Evolutionary conservation across 2,329 filamentous ascomycete species (phyloP).

Genomic region (Ophiostoma sp.): DNA sequence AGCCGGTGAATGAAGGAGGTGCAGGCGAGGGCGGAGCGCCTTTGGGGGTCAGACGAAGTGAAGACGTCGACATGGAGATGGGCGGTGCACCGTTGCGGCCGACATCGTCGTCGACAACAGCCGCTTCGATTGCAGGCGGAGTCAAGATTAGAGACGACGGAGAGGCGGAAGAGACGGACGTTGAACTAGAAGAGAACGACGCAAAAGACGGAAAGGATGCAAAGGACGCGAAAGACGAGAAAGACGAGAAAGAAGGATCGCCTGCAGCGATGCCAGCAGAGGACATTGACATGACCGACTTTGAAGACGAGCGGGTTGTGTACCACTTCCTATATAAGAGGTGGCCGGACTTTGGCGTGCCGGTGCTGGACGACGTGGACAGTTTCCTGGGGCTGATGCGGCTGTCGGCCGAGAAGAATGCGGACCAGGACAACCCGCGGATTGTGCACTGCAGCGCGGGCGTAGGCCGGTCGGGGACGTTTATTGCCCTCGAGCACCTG

Average conservation of each 20-base stretch:
- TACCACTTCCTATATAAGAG: constrained; percentile 81
- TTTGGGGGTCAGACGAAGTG: background rate
- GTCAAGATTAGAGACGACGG: background rate
- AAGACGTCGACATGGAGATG: background rate
- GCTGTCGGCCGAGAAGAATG: constrained; percentile 56
- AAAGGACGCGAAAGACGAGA: background rate
- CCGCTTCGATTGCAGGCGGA: background rate
- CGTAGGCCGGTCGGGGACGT: constrained; percentile 89
- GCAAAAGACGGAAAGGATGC: no score
- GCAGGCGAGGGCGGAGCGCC: background rate
- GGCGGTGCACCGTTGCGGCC: constrained; percentile 7
- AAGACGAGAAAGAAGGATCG: background rate
- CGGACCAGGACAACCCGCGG: constrained; percentile 59
- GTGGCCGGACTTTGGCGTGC: constrained; percentile 89
- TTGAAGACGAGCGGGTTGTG: constrained; percentile 54
- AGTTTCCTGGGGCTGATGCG: constrained; percentile 65
- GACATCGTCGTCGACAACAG: background rate
- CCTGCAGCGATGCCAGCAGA: background rate
- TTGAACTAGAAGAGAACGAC: background rate
- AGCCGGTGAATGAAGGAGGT: background rate
- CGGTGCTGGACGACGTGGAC: constrained; percentile 59
- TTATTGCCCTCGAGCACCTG: constrained; percentile 92
- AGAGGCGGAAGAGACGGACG: background rate
- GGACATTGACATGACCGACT: constrained; percentile 2
- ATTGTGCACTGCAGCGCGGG: constrained; percentile 87